These are phyloP conservation scores for Metschnikowia kunwiensis DNA, from an alignment of 805 yeast genomes.

Conservation along the genomic window DNA sequence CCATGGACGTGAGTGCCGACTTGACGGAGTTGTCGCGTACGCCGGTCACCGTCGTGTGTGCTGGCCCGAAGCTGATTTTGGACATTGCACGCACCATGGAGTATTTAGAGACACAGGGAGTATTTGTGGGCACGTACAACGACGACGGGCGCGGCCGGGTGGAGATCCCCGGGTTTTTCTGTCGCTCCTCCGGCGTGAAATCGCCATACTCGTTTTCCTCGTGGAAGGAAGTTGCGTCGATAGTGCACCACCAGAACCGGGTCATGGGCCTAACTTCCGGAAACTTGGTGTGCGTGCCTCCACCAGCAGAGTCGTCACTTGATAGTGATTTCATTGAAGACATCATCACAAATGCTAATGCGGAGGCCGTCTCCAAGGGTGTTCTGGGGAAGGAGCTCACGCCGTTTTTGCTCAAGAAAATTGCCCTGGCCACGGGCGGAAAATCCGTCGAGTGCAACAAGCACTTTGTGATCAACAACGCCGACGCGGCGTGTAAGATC, in stretches of 20 bases:
- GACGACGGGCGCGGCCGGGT: slow-evolving; percentile 41
- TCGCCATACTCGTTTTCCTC: slow-evolving; percentile 65
- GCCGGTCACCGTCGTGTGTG: slow-evolving; percentile 85
- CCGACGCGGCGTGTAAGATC: slow-evolving; percentile 61
- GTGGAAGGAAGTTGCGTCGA: slow-evolving; percentile 57
- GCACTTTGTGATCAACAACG: slow-evolving; percentile 75
- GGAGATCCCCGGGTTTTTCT: slow-evolving; percentile 76
- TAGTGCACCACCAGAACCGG: slow-evolving; percentile 46
- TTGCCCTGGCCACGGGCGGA: slow-evolving; percentile 69
- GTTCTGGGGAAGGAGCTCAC: slow-evolving; percentile 74
- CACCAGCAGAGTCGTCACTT: slow-evolving; percentile 63
- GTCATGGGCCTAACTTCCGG: slow-evolving; percentile 61
- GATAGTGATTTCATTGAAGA: slow-evolving; percentile 48
- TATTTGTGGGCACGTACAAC: slow-evolving; percentile 70
- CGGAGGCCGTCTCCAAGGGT: slow-evolving; percentile 50
- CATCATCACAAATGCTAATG: slow-evolving; percentile 57
- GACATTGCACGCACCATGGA: slow-evolving; percentile 82
- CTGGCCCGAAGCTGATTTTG: slow-evolving; percentile 85
- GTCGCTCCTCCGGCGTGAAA: slow-evolving; percentile 66
- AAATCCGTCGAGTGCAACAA: slow-evolving; percentile 66
- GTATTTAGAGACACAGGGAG: slow-evolving; percentile 87
- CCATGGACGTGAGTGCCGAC: slow-evolving; percentile 85
- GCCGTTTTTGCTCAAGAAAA: slow-evolving; percentile 66
- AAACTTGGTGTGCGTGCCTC: slow-evolving; percentile 76
- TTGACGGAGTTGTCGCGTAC: slow-evolving; percentile 80